These are phyloP conservation scores for Neobulgaria alba DNA, from an alignment of 2,329 filamentous ascomycete genomes.

Conservation along the genomic window DNA sequence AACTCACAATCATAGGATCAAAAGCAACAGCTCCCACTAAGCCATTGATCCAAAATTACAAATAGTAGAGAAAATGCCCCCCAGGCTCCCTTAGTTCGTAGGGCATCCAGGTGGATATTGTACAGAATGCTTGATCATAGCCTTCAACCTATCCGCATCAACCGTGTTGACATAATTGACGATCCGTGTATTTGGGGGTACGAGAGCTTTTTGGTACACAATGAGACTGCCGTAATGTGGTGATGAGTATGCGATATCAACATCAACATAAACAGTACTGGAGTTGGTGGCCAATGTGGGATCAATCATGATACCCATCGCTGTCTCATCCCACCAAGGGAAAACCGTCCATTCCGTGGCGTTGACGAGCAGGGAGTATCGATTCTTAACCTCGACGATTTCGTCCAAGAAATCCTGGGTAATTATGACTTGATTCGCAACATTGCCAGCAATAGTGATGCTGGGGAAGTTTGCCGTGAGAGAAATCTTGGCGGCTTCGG, in stretches of 20 bases:
- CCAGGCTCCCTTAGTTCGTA: no score
- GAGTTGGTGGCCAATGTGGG: constrained; percentile 31
- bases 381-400: constrained; percentile 30
- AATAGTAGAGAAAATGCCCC: no score
- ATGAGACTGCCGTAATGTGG: constrained; percentile 36
- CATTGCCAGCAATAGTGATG: constrained; percentile 38
- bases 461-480: constrained; percentile 39
- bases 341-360: constrained; percentile 33
- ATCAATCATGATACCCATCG: constrained; percentile 34
- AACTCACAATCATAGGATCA: no score
- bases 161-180: constrained; percentile 35
- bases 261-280: constrained; percentile 35
- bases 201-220: constrained; percentile 33
- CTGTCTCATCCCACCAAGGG: constrained; percentile 40
- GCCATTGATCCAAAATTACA: no score
- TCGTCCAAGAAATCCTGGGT: constrained; percentile 33
- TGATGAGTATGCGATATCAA: constrained; percentile 34
- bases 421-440: constrained; percentile 38
- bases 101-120: no score
- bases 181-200: constrained; percentile 30
- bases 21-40: no score
- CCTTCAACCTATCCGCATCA: constrained; percentile 30
- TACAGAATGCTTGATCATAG: constrained; percentile 32
- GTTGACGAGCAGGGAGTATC: constrained; percentile 32
- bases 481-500: constrained; percentile 41